Evolutionary conservation across 345 rosid genomes (phyloP), one percentile per base, ranked within the genome.

Genomic region (Iberis pinnata): DNA sequence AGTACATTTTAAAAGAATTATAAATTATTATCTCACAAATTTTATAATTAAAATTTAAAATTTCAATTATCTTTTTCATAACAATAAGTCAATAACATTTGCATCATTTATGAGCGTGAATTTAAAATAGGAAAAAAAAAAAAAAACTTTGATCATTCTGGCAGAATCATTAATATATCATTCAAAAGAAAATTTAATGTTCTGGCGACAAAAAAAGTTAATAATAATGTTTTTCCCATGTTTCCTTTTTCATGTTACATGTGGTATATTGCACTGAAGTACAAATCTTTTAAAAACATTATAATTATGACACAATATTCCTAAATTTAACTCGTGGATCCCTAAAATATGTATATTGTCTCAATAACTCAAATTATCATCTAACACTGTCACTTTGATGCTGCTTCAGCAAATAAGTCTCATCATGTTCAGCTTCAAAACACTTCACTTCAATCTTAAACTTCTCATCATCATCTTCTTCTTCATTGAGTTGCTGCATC

Each of bases 401-500:
- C 18, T 60, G 67, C 46, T 53, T 60, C 7, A 67, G 53, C 39
- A 67, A 18, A 48, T 67, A 67, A n/a, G 46, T 54, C 56, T 67
- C 56, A 8, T 53, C 71, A 0, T 59, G 60, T 58, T 64, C 70
- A 12, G 14, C 60, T 58, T 41, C 65, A 18, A 26, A 18, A 52
- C 29, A 12, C 38, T 67, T 53, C 17, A 63, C 67, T 8, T 78
- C 80, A 22, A 69, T 76, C 36, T 63, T 43, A 60, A 55, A 56
- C 52, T 38, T 40, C 13, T 32, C 16, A 6, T 58, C 29, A 0
- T 58, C 48, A n/a, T 32, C 39, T 31, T 39, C 58, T 39, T 39
- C 46, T 38, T 70, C 42, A 61, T 74, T 38, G 24, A 70, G 10
- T 38, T 75, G 76, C 17, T 56, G 76, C 88, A 89, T 82, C 75